These are phyloP conservation scores for Fusarium graminum DNA, from an alignment of 2,329 filamentous ascomycete species.

Conservation along the genomic window DNA sequence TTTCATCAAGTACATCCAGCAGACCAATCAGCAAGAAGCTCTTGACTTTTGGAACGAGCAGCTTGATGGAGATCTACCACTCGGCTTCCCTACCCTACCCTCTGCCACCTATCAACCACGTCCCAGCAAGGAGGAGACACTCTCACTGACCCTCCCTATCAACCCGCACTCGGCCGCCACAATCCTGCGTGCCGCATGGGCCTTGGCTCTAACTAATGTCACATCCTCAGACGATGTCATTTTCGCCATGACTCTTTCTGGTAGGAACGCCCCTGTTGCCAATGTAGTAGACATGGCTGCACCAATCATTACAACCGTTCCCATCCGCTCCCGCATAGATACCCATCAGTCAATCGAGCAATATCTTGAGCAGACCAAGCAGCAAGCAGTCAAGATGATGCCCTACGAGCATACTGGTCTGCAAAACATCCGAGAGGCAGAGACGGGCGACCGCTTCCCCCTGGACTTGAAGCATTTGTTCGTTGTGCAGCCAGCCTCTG, in stretches of 20 bases:
- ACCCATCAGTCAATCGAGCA: conserved; percentile 11
- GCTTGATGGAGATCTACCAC: conserved; percentile 14
- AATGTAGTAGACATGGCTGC: conserved; percentile 16
- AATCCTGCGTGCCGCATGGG: conserved; percentile 16
- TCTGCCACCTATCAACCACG: conserved; percentile 17
- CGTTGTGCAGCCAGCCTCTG: conserved; percentile 14
- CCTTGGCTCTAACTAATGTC: conserved; percentile 11
- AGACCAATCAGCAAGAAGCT: conserved; percentile 11
- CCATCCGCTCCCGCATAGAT: conserved; percentile 13
- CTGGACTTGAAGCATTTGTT: conserved; percentile 20
- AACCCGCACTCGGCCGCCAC: conserved; percentile 11
- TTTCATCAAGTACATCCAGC: conserved; percentile 15
- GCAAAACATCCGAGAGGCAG: conserved; percentile 18
- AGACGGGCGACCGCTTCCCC: conserved; percentile 9
- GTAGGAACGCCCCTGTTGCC: conserved; percentile 18
- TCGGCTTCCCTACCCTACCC: conserved; percentile 14
- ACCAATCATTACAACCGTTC: conserved; percentile 16
- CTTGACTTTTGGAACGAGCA: conserved; percentile 13
- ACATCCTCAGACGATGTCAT: conserved; percentile 18
- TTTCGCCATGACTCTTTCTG: conserved; percentile 14
- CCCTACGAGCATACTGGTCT: conserved; percentile 17
- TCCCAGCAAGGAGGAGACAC: conserved; percentile 11
- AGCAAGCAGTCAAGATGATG: conserved; percentile 16
- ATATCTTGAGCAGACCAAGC: conserved; percentile 12
- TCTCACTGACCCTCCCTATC: conserved; percentile 13